Evolutionary conservation across 2,329 filamentous ascomycete species (phyloP), one percentile per base, ranked within the genome.

Genomic region (Colletotrichum incanum): DNA sequence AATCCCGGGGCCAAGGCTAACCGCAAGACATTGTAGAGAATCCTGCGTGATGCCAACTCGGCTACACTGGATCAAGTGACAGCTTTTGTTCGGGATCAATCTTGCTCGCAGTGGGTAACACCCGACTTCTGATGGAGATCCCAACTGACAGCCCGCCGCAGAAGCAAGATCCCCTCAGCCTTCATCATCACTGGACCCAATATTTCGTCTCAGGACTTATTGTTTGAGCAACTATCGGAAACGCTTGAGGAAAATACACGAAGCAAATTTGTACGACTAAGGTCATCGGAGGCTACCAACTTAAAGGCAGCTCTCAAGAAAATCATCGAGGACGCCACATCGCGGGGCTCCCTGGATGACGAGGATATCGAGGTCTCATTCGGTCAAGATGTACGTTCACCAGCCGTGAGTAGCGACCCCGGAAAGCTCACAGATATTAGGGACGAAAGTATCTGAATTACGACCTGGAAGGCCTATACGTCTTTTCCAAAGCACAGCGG

Each of bases 121-220:
- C 16, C 63, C 20, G 14, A 28, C 18, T 50, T 11, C 12, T 47
- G 18, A 16, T n/a, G 45, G n/a, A 56, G 47, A 26, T 20, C 26
- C 37, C 16, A 9, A 20, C 50, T 61, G 23, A 61, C 9, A 23
- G 28, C 12, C 20, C 31, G 28, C 37, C 34, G 54, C 37, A 77
- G 79, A 50, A 82, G 84, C 59, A 89, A 88, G 78, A 88, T 94
- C 49, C 91, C 92, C 0, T 89, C 92, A 9, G 92, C 89, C 2
- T 92, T 96, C 75, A 90, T 96, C 75, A 88, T 94, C 71, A 93
- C 93, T 11, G 94, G 94, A 0, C 93, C 94, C 9, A 94, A 94
- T 74, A 92, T 95, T 76, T 91, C 93, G 45, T 93, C 92, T 1
- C 93, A 95, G 79, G 89, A 91, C 52, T 85, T 93, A 16, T 86